These are phyloP conservation scores for Aspergillus persii DNA, from an alignment of 2,329 filamentous ascomycete species.

Conservation along the genomic window DNA sequence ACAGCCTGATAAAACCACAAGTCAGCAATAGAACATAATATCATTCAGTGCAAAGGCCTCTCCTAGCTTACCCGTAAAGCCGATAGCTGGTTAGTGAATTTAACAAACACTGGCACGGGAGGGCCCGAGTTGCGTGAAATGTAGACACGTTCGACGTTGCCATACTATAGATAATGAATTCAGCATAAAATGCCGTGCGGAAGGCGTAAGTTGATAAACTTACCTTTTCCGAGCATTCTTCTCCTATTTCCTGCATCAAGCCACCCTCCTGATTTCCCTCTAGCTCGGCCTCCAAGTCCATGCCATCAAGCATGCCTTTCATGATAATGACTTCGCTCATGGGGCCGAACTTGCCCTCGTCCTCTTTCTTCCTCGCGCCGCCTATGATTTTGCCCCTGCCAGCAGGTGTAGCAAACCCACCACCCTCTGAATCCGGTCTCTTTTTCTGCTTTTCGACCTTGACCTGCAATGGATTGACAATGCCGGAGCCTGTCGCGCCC, in stretches of 20 bases:
- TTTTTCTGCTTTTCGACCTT: slow-evolving; percentile 85
- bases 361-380: slow-evolving; percentile 58
- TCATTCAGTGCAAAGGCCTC: background rate
- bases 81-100: slow-evolving; percentile 82
- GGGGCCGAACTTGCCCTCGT: slow-evolving; percentile 61
- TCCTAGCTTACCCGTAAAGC: slow-evolving; percentile 69
- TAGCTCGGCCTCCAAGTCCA: slow-evolving; percentile 78
- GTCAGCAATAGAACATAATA: background rate
- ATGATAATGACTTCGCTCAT: slow-evolving; percentile 84
- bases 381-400: slow-evolving; percentile 78
- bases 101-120: slow-evolving; percentile 75
- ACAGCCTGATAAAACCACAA: slow-evolving; percentile 63
- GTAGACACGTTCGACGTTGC: slow-evolving; percentile 74
- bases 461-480: slow-evolving; percentile 77
- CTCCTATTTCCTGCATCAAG: slow-evolving; percentile 90
- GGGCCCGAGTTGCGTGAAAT: slow-evolving; percentile 61
- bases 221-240: slow-evolving; percentile 82
- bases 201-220: slow-evolving; percentile 7
- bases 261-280: slow-evolving; percentile 57
- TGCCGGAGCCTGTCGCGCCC: slow-evolving; percentile 77
- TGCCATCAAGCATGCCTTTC: slow-evolving; percentile 78
- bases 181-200: background rate
- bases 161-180: slow-evolving; percentile 59
- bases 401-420: slow-evolving; percentile 69
- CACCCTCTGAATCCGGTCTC: slow-evolving; percentile 72